Base-by-base conservation (phyloP, 257 asterid species). In the Mitragyna speciosa region DNA sequence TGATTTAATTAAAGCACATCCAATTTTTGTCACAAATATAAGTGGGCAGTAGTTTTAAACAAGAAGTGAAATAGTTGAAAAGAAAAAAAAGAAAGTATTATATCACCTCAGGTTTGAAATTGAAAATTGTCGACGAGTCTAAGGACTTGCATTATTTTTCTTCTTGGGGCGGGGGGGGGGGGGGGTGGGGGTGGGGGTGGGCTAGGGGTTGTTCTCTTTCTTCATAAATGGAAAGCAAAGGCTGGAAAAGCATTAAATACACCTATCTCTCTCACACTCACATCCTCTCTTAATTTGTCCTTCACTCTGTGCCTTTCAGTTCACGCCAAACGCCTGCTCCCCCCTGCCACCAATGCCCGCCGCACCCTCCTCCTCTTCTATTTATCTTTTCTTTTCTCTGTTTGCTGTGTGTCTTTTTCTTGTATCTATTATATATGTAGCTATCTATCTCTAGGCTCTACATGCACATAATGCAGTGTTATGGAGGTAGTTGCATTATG, bases 271-370 rank as follows among this genome's bases (percentile, higher is more conserved):
- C 84, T 77, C 84, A 83, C 84, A 86, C 83, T 12, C 64, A 47
- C 64, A 74, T 48, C 43, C 77, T 75, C 83, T 81, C 69, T 75
- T 75, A 78, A 54, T 81, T 81, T 81, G 84, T 76, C 78, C 73
- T 81, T 81, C 84, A 80, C 86, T 87, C 83, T 76, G 88, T 86
- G 89, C 89, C 98, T 92, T 90, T 76, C 91, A 80, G 86, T 89
- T 95, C 98, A 95, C 99, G 98, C 98, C 90, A 93, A 92, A 95
- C 94, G 96, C 96, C 98, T 95, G 98, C 83, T 83, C 48, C 26
- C 2, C 78, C 11, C 89, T 83, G 85, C 82, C 77, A 41, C 85
- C 63, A 20, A 68, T 30, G 20, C 8, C 31, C 72, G 15, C 28
- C 75, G 39, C 33, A 49, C 39, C 47, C 19, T 8, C 64, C 36